Conservation (phyloP, 257 asterid genomes). For the Ocimum tenuiflorum region DNA sequence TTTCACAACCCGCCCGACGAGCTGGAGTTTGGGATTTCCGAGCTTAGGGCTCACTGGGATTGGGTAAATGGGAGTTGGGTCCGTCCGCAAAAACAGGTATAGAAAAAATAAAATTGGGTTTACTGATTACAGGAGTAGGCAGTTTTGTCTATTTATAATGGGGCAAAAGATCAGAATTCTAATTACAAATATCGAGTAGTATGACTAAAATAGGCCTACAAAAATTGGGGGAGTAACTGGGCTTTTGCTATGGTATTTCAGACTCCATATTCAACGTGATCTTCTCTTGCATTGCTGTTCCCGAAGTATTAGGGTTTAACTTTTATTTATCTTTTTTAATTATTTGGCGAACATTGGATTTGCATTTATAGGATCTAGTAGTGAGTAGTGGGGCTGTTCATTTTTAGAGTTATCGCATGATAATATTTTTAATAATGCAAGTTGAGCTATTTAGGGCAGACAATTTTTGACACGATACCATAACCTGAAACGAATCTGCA, state of each 20-base stretch:
- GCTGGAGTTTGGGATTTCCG: conserved; percentile 38
- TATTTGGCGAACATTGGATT: not conserved
- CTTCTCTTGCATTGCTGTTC: not conserved
- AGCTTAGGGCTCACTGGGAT: conserved; percentile 53
- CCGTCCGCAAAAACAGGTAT: conserved; percentile 49
- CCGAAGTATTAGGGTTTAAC: not conserved
- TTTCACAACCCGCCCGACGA: conserved; percentile 52
- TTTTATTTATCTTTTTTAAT: not conserved
- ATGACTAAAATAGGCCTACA: no score
- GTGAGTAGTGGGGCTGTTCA: not conserved
- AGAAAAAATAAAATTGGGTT: not conserved
- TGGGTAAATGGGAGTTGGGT: conserved; percentile 63
- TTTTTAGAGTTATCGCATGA: not conserved
- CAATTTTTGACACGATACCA: no score
- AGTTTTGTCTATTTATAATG: no score
- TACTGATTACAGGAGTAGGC: no score
- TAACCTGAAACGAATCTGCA: no score
- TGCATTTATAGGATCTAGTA: not conserved
- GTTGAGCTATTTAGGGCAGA: no score
- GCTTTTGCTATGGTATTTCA: no score
- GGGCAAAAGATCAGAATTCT: not conserved
- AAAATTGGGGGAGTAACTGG: not conserved
- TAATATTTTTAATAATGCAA: not conserved
- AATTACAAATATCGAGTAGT: not conserved
- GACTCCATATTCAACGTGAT: no score